Evolutionary conservation across 371 early-diverging fungal genomes (phyloP).

Genomic region (Apophysomyces sp.): DNA sequence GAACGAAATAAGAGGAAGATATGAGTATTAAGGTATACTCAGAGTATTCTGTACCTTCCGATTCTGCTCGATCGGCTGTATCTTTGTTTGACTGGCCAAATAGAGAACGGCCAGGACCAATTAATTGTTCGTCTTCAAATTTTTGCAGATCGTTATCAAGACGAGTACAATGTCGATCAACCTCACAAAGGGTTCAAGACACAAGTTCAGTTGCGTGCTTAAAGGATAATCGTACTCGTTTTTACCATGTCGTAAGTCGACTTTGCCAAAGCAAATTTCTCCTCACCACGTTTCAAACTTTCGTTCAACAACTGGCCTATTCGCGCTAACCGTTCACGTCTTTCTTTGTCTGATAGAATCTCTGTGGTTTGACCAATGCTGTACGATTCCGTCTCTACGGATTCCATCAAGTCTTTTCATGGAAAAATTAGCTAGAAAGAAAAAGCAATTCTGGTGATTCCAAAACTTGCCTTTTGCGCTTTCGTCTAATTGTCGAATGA

Average conservation of each 20-base stretch:
- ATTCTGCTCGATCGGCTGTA: slow-evolving; percentile 1
- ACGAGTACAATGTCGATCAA: slow-evolving; percentile 88
- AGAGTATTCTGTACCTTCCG: background rate
- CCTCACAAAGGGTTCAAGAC: slow-evolving; percentile 40
- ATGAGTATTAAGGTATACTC: background rate
- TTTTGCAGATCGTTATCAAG: slow-evolving; percentile 88
- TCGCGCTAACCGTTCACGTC: slow-evolving; percentile 53
- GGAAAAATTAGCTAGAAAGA: background rate
- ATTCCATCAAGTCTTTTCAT: slow-evolving; percentile 54
- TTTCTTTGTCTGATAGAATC: slow-evolving; percentile 47
- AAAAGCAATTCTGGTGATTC: background rate
- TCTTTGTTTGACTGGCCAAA: background rate
- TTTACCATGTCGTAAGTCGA: slow-evolving; percentile 92
- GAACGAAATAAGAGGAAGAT: too few relatives aligned
- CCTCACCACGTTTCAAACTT: slow-evolving; percentile 86
- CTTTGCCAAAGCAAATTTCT: slow-evolving; percentile 89
- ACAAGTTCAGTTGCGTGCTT: background rate
- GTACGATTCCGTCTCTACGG: slow-evolving; percentile 49
- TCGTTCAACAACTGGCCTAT: slow-evolving; percentile 66
- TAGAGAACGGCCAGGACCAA: slow-evolving; percentile 47
- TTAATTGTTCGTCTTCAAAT: slow-evolving; percentile 88
- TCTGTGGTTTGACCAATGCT: slow-evolving; percentile 37
- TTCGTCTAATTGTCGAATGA: slow-evolving; percentile 91
- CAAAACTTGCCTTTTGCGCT: slow-evolving; percentile 60
- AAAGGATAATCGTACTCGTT: too few relatives aligned